Evolutionary conservation across 768 basidiomycete species (phyloP), one percentile per base, ranked within the genome.

Genomic region (Antrodiella citrinella): DNA sequence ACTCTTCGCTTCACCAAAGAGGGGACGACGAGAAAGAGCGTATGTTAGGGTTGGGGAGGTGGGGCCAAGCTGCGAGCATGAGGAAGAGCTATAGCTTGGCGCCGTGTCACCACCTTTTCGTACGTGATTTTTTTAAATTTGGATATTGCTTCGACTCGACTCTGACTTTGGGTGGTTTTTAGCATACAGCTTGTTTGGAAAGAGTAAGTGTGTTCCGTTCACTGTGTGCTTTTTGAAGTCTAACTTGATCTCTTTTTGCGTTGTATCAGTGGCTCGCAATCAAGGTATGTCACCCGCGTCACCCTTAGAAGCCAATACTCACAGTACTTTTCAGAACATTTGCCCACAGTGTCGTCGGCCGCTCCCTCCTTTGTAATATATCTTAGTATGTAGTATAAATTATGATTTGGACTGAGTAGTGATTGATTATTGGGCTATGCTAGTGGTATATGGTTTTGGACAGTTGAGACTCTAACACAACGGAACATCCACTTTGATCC

Each of bases 271-370:
- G 86, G 86, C 74, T 87, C 54, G 80, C 81, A 46, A 83, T 87
- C 62, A 86, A 87, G 75, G 84, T 81, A 48, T 23, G 48, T 51
- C 30, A 45, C 30, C 44, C 39, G 25, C 45, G 38, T 20, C 20
- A 15, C 43, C 2, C 45, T 11, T 26, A 7, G 10, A 9, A 18
- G 43, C 4, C 9, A 44, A 25, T 13, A 20, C 20, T 48, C 4
- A 19, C 25, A 20, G 21, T 26, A 48, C 47, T 49, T 19, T 51
- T 2, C 52, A 91, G 86, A 92, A 89, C 54, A 91, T 93, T 38
- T 94, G 91, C 61, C 91, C 91, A n/a, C 82, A 91, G 53, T 92
- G 91, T 67, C 84, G 91, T 53, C 71, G 91, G 52, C 83, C 85
- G 15, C 64, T 94, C 44, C 91, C 91, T 9, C 88, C 90, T 0